phyloP scores from a whole-genome alignment of 2,329 filamentous ascomycete genomes.

The Dothideomycetes sp. region DNA sequence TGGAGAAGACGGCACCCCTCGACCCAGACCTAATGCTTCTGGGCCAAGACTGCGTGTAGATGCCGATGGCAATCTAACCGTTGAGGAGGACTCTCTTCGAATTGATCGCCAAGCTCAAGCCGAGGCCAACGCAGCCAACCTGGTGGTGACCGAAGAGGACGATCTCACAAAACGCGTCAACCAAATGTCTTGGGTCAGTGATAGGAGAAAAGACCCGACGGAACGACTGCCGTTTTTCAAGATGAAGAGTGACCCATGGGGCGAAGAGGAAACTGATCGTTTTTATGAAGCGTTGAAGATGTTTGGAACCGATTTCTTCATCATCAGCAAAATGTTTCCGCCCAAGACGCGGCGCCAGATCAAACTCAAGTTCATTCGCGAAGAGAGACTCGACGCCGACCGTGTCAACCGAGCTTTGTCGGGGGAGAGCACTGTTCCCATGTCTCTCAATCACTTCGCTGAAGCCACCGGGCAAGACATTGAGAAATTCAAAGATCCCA shows the following conservation, averaged over 20 bases:
- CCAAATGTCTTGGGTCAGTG: slow-evolving; percentile 57
- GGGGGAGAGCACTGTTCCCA: slow-evolving; percentile 25
- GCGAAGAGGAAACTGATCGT: slow-evolving; percentile 55
- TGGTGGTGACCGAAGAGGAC: slow-evolving; percentile 53
- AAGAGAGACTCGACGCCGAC: slow-evolving; percentile 56
- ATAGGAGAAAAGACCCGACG: slow-evolving; percentile 35
- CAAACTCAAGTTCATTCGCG: slow-evolving; percentile 73
- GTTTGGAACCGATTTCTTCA: slow-evolving; percentile 76
- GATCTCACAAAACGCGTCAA: slow-evolving; percentile 66
- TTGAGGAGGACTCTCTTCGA: slow-evolving; percentile 56
- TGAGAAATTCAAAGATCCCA: slow-evolving; percentile 25
- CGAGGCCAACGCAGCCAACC: slow-evolving; percentile 37
- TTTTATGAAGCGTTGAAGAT: slow-evolving; percentile 67
- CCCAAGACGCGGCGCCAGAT: slow-evolving; percentile 60
- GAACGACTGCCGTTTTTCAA: slow-evolving; percentile 31
- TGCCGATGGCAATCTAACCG: slow-evolving; percentile 61
- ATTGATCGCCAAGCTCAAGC: slow-evolving; percentile 57
- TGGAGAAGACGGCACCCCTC: slow-evolving; percentile 12
- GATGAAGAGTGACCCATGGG: slow-evolving; percentile 55
- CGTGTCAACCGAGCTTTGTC: slow-evolving; percentile 54
- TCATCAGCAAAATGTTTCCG: slow-evolving; percentile 67
- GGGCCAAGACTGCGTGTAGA: slow-evolving; percentile 48
- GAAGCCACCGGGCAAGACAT: slow-evolving; percentile 25
- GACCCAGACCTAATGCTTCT: not conserved
- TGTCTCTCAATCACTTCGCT: slow-evolving; percentile 31